Conservation (phyloP, 2,329 filamentous ascomycete species). For the Alternaria postmessia region DNA sequence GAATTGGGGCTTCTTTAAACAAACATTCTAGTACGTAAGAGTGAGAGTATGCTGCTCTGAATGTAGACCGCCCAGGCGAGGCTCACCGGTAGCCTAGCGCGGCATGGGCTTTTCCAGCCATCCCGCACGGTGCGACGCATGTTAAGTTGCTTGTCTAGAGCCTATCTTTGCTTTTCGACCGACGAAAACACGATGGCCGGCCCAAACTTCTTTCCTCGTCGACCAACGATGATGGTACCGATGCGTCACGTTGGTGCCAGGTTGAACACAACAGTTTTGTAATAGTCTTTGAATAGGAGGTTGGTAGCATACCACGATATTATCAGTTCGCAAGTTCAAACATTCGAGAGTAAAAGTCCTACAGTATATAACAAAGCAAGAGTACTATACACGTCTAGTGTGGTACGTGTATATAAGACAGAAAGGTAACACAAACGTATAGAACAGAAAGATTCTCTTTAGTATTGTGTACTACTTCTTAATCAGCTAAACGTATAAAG, state of each 20-base stretch:
- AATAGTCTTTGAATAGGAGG: no score
- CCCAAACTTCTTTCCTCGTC: no score
- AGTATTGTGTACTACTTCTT: no score
- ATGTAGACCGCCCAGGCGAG: not conserved
- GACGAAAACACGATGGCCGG: not conserved
- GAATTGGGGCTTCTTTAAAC: not conserved
- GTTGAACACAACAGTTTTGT: no score
- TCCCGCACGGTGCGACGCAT: not conserved
- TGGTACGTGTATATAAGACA: no score
- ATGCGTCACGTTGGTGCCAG: no score
- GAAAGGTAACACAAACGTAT: no score
- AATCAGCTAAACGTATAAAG: no score
- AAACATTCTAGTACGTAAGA: not conserved
- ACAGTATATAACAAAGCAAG: no score
- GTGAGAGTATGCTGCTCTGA: not conserved
- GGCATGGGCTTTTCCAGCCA: not conserved
- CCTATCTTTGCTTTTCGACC: not conserved
- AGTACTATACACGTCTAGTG: no score
- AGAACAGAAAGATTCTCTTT: no score
- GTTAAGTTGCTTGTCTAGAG: not conserved
- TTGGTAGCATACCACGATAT: fast-evolving
- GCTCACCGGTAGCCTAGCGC: not conserved
- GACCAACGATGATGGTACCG: not conserved
- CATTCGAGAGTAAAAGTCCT: no score
- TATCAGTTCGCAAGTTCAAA: fast-evolving